Percentiles rank a stretch among this genome's conserved stretches.
Conservation (phyloP, 2,329 filamentous ascomycete genomes). For the Keithomyces neogunnii region DNA sequence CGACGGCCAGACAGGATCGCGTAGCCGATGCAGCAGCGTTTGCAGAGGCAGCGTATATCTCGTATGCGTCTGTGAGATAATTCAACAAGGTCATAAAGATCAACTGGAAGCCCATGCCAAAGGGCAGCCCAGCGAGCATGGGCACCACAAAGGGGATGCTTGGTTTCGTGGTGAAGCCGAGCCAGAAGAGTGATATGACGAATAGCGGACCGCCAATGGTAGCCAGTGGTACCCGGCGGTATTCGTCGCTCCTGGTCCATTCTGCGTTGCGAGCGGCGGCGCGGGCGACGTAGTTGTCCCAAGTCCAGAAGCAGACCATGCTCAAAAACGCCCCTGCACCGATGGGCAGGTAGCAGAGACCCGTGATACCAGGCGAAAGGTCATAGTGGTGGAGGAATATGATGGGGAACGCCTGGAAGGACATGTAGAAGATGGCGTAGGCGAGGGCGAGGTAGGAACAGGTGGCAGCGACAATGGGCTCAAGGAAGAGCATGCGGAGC, state of each 20-base stretch:
- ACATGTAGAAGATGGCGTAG: conserved; percentile 62
- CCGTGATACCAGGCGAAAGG: conserved; percentile 55
- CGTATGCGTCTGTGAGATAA: conserved; percentile 60
- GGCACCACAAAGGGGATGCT: conserved; percentile 45
- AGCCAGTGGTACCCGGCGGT: conserved; percentile 61
- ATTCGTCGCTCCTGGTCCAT: conserved; percentile 58
- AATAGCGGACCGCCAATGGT: conserved; percentile 61
- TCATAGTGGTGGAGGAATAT: conserved; percentile 58
- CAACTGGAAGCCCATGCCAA: conserved; percentile 53
- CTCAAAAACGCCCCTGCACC: conserved; percentile 53
- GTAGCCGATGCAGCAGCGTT: conserved; percentile 81
- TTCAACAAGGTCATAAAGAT: conserved; percentile 58
- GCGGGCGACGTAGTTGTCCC: conserved; percentile 50
- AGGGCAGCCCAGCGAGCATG: conserved; percentile 51
- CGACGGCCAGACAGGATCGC: conserved; percentile 86
- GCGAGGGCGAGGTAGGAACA: conserved; percentile 64
- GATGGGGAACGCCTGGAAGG: conserved; percentile 65
- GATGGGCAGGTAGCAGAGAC: conserved; percentile 62
- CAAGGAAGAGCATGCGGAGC: conserved; percentile 61
- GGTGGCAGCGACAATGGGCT: conserved; percentile 64
- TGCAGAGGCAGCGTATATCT: conserved; percentile 60
- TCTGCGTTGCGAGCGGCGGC: conserved; percentile 38
- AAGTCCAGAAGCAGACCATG: conserved; percentile 53
- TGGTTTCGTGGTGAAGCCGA: conserved; percentile 48
- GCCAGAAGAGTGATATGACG: conserved; percentile 48